phyloP scores from a whole-genome alignment of 2,329 filamentous ascomycete species.

The Thyridium curvatum region DNA sequence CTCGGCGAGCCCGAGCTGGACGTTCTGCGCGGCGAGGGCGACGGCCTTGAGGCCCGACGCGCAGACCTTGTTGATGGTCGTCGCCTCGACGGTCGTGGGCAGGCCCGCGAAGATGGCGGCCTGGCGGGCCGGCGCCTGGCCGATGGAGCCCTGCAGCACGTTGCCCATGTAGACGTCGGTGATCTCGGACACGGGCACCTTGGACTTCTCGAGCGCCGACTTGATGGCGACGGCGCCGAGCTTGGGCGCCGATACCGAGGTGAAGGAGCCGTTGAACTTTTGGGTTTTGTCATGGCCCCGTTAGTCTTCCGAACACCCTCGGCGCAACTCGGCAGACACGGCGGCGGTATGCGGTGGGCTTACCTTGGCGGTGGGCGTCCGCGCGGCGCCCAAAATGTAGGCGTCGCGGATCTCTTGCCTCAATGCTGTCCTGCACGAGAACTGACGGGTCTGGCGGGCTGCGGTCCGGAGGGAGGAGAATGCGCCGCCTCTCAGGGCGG shows the following conservation, averaged over 20 bases:
- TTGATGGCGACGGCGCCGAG: conserved; percentile 90
- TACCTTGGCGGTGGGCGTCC: conserved; percentile 88
- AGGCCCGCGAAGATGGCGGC: conserved; percentile 85
- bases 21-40: conserved; percentile 83
- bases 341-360: no score
- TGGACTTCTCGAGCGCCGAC: conserved; percentile 80
- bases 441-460: conserved; percentile 28
- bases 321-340: not conserved
- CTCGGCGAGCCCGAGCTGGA: conserved; percentile 83
- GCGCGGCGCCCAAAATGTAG: conserved; percentile 85
- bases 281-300: not conserved
- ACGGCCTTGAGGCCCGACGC: conserved; percentile 93
- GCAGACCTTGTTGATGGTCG: conserved; percentile 97
- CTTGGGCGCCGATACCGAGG: conserved; percentile 75
- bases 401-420: conserved; percentile 75
- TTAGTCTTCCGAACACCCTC: not conserved
- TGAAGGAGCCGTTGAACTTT: conserved; percentile 96
- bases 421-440: conserved; percentile 37
- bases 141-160: conserved; percentile 75
- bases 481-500: conserved; percentile 1
- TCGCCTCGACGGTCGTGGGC: conserved; percentile 72
- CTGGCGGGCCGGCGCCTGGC: conserved; percentile 88
- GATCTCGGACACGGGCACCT: conserved; percentile 72
- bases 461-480: conserved; percentile 1
- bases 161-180: conserved; percentile 97